Base-by-base conservation (phyloP, 2,329 filamentous ascomycete genomes). In the Phaeosphaeriaceae sp. region DNA sequence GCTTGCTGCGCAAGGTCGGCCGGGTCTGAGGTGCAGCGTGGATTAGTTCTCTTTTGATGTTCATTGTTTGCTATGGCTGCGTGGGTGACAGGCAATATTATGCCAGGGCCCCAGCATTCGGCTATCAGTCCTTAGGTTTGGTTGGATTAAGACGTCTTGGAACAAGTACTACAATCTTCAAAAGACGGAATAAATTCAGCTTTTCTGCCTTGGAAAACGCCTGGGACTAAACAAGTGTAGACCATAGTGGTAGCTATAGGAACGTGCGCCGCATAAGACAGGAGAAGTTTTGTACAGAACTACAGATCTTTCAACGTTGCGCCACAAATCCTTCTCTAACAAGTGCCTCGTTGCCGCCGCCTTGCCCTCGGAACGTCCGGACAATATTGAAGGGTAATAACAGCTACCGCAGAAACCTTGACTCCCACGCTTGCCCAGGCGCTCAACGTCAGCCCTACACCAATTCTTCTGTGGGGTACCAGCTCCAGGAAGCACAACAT, bases 401-500 rank as follows among this genome's bases (percentile, higher is more conserved):
- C 23, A 7, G 11, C 23, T 8, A 26, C 23, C 23, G 11, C 23
- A 38, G 21, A 36, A 11, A 35, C 30, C 33, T 48, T 23, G 42
- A 45, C 28, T 38, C 32, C 38, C 39, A 44, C 42, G 32, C 43
- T 44, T 38, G 43, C 49, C 48, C 51, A 44, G 48, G 41, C 43
- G 17, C 34, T 32, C 47, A 38, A 52, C 34, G 50, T 66, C 61
- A 66, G 61, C 58, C 56, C 54, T 61, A 62, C 58, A 54, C 51
- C 49, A 41, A 56, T 54, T 50, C 45, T 45, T 42, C 20, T 56
- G 36, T 54, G 44, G 60, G 40, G 46, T 53, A 48, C 49, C 55
- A 51, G 33, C 41, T 41, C 26, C 32, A 36, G 48, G 53, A 30
- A 51, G 23, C 30, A 32, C 23, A 42, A 42, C 58, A 61, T 61